Evolutionary conservation across 148 eudicot species (phyloP), one percentile per base, ranked within the genome.

Genomic region (Suaeda aralocaspica): DNA sequence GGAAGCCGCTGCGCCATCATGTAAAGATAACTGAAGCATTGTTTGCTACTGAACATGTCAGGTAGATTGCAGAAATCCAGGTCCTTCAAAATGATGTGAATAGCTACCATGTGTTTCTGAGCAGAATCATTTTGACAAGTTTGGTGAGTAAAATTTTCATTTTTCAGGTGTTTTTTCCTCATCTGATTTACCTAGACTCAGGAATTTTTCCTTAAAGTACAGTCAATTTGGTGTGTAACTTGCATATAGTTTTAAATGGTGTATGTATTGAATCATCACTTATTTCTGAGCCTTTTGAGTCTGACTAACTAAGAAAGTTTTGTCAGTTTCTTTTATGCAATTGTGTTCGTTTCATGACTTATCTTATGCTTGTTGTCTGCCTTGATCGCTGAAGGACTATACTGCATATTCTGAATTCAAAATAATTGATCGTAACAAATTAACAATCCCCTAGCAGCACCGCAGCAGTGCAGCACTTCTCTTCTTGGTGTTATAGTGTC

Each of bases 1-100:
- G 78, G 66, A 74, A 33, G 87, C 30, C 82, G 98, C 69, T 93
- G 98, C 84, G 74, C 80, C 76, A 86, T 93, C 72, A 82, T 93
- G 98, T 93, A 77, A 89, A 72, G 44, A 16, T 19, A 22, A 92
- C 87, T 75, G 87, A 72, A 52, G 12, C 41, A 24, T 31, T 55
- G 53, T 34, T 46, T 42, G 46, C 53, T 73, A 19, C 48, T 30
- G 13, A 64, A 50, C 34, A 31, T 41, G 72, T 67, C 6, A 3
- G 67, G 52, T 34, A 12, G 2, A 51, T 69, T 34, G 19, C 61
- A 1, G 44, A 52, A n/a, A 39, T 36, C 44, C 59, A 41, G 74
- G 44, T 68, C 36, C 34, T 56, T 73, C 28, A 28, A 60, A 71
- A 31, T 61, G 76, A 31, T 73, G 64, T 71, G 73, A 44, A 22